Percentiles rank a stretch among this genome's conserved stretches.
Conservation (phyloP, 83 land plant genomes). For the Thuja plicata region DNA sequence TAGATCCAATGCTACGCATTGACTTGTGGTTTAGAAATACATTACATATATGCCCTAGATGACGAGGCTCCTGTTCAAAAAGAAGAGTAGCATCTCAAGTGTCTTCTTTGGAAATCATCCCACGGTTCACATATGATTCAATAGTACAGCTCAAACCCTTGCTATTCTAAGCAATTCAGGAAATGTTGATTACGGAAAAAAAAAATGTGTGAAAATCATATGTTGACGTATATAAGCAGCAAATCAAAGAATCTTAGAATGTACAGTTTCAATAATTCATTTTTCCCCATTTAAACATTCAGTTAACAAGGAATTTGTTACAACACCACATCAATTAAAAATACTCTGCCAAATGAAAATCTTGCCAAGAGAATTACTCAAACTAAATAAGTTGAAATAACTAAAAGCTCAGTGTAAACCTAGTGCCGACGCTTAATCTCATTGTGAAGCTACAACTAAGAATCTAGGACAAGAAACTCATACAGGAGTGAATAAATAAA, state of each 20-base stretch:
- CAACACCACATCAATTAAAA: neutral
- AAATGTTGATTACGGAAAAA: neutral
- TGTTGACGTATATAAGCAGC: neutral
- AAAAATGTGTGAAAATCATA: neutral
- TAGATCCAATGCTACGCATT: neutral
- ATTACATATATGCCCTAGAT: too few species aligned
- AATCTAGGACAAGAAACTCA: neutral
- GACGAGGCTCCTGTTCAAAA: too few species aligned
- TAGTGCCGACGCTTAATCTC: conserved; percentile 8
- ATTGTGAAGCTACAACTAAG: neutral
- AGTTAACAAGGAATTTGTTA: neutral
- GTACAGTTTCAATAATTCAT: neutral
- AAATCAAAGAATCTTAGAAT: neutral
- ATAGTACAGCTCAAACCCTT: neutral
- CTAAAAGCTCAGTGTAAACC: neutral
- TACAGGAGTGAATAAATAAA: neutral
- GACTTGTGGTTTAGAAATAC: neutral
- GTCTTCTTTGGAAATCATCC: neutral
- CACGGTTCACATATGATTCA: neutral
- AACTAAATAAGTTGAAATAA: neutral
- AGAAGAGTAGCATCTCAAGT: too few species aligned
- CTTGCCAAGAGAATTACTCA: neutral
- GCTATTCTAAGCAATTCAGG: neutral
- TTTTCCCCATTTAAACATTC: neutral
- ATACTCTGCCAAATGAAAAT: neutral